Percentiles rank a stretch among this genome's conserved stretches.
phyloP scores from a whole-genome alignment of 2,329 filamentous ascomycete species.

The Rutstroemia sp. region DNA sequence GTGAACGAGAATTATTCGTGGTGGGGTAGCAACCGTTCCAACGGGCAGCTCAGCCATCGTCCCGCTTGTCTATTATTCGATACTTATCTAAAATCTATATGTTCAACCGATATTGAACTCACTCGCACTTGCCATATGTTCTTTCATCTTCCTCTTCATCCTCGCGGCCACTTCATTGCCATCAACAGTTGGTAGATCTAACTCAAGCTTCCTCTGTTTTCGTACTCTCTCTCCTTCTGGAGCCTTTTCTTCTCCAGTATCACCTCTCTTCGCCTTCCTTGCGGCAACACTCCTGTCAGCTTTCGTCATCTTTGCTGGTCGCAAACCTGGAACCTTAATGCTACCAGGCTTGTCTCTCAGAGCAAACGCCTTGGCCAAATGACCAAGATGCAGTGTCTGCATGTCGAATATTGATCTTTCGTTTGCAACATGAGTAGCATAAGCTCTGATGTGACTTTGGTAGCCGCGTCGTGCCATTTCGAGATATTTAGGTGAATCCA shows the following conservation, averaged over 20 bases:
- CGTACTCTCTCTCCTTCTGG: slow-evolving; percentile 28
- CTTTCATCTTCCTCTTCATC: slow-evolving; percentile 57
- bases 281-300: slow-evolving; percentile 34
- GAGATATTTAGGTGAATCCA: slow-evolving; percentile 59
- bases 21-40: not conserved
- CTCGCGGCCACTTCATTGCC: slow-evolving; percentile 53
- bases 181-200: slow-evolving; percentile 36
- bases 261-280: slow-evolving; percentile 31
- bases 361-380: slow-evolving; percentile 89
- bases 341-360: slow-evolving; percentile 81
- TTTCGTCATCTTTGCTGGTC: slow-evolving; percentile 37
- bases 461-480: slow-evolving; percentile 80
- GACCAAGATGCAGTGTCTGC: slow-evolving; percentile 81
- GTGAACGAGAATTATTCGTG: not conserved
- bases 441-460: slow-evolving; percentile 87
- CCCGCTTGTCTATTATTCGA: not conserved
- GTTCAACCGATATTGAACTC: slow-evolving; percentile 61
- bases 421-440: slow-evolving; percentile 83
- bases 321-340: slow-evolving; percentile 50
- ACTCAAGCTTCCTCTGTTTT: slow-evolving; percentile 32
- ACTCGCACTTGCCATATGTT: slow-evolving; percentile 47
- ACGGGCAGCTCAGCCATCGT: not conserved
- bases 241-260: slow-evolving; percentile 29
- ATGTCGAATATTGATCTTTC: slow-evolving; percentile 89
- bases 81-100: not conserved